Base-by-base conservation (phyloP, 2,329 filamentous ascomycete genomes). In the Lecanicillium sp. region DNA sequence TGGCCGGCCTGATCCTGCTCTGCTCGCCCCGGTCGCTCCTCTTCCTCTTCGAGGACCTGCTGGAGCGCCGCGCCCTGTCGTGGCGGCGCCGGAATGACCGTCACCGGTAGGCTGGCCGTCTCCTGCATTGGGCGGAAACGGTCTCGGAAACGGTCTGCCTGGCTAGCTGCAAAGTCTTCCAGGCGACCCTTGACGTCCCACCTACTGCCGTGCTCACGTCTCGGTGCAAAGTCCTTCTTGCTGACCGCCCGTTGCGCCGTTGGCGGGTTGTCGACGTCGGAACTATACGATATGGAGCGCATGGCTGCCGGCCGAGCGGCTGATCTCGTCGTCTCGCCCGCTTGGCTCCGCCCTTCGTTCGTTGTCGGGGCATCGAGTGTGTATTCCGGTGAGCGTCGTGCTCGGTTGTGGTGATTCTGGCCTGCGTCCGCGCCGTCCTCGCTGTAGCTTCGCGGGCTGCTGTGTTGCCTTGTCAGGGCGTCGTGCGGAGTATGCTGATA, bases 11-110 rank as follows among this genome's bases (percentile, higher is more conserved):
- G 29, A n/a, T n/a, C 33, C 25, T 25, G 11, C 29, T 20, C 17
- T 17, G n/a, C 20, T 33, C 30, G 14, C 32, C 17, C 12, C 30
- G 19, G 5, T 22, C 22, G 10, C 13, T 35, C 36, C 22, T 57
- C 66, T 41, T 77, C 72, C 43, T 79, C 74, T 42, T 77, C 72
- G 3, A 77, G 56, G 7, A 79, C 62, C 39, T 71, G 66, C n/a
- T 71, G 69, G 4, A 80, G 54, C 33, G 74, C 71, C 0, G 71
- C 68, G 5, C 76, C 74, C 41, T 68, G 63, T n/a, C 78, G 67
- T 27, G 70, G 67, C 14, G 78, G 78, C 1, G 78, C 76, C 3
- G 78, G 77, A 12, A 82, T 79, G 7, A 79, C 69, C 14, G 66
- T 76, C 2, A 77, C 68, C 2, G 77, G 75, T 14, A 81, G 58